These are phyloP conservation scores for Cytospora chrysosperma DNA, from an alignment of 2,329 filamentous ascomycete species.

Conservation along the genomic window DNA sequence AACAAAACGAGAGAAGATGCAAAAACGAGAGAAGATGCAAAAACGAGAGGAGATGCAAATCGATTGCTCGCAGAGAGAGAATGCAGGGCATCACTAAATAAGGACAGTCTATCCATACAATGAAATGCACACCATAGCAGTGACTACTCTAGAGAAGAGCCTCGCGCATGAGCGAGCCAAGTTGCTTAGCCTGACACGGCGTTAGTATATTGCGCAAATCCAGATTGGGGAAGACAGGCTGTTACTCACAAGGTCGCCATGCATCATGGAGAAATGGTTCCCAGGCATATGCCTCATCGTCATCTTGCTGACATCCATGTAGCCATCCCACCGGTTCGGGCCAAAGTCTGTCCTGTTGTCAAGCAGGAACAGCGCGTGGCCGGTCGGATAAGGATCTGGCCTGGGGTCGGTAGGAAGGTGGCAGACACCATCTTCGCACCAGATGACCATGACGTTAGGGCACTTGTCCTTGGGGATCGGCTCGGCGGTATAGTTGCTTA, in stretches of 20 bases:
- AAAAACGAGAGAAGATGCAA: not conserved
- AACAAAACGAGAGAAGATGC: not conserved
- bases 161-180: conserved; percentile 37
- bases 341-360: conserved; percentile 72
- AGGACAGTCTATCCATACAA: not conserved
- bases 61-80: not conserved
- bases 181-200: conserved; percentile 35
- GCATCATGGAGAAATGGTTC: conserved; percentile 78
- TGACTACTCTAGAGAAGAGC: conserved; percentile 31
- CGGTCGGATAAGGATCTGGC: conserved; percentile 58
- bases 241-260: conserved; percentile 47
- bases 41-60: not conserved
- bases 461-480: conserved; percentile 59
- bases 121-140: no score
- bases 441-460: conserved; percentile 64
- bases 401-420: conserved; percentile 63
- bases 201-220: conserved; percentile 3
- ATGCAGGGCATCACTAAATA: not conserved
- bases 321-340: conserved; percentile 68
- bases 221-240: no score
- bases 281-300: conserved; percentile 66
- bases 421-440: conserved; percentile 73
- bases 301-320: conserved; percentile 61
- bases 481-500: conserved; percentile 67
- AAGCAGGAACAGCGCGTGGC: conserved; percentile 67